Percentiles rank a stretch among this genome's conserved stretches.
phyloP scores from a whole-genome alignment of 257 asterid genomes.

The Forsythia viridissima region DNA sequence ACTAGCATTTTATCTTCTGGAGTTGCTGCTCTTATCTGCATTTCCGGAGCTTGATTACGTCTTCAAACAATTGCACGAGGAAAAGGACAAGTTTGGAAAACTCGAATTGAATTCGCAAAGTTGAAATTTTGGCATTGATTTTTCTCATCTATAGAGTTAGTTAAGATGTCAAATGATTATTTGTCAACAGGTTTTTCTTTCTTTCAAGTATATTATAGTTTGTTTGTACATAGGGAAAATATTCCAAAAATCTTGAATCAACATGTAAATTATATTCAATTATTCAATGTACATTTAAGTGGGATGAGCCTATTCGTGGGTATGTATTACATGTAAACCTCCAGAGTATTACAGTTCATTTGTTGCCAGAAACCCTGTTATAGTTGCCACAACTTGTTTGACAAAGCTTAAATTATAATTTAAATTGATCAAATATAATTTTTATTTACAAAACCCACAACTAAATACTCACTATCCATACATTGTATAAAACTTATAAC shows the following conservation, averaged over 20 bases:
- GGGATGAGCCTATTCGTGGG: too few species aligned
- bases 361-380: too few species aligned
- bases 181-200: background rate
- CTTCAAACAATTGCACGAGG: conserved; percentile 61
- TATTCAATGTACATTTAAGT: too few species aligned
- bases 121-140: background rate
- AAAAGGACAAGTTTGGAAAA: conserved; percentile 71
- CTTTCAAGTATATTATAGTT: background rate
- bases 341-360: too few species aligned
- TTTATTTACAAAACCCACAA: too few species aligned
- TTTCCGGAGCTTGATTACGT: conserved; percentile 79
- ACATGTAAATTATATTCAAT: background rate
- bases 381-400: too few species aligned
- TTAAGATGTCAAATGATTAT: background rate
- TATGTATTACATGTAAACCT: too few species aligned
- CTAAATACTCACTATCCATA: too few species aligned
- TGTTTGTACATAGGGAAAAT: background rate
- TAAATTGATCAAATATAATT: too few species aligned
- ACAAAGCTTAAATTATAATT: too few species aligned
- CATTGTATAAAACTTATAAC: too few species aligned
- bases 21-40: conserved; percentile 75
- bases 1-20: conserved; percentile 71
- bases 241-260: background rate
- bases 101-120: conserved; percentile 20
- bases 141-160: background rate